phyloP scores from a whole-genome alignment of 768 basidiomycete genomes.

The Leucogyrophana mollusca region DNA sequence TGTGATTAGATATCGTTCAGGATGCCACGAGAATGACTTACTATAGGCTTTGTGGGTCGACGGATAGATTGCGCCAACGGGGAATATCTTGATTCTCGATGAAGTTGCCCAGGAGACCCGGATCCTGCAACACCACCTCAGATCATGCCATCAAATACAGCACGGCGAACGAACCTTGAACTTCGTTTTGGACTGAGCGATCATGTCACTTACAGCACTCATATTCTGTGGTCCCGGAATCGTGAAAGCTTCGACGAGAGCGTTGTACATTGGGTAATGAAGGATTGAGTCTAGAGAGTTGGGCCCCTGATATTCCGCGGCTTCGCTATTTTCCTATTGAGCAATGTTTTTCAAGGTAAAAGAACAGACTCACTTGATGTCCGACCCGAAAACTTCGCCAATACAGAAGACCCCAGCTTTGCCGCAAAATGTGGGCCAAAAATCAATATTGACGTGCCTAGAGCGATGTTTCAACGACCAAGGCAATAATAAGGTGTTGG shows the following conservation, averaged over 20 bases:
- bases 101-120: slow-evolving; percentile 63
- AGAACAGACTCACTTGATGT: slow-evolving; percentile 43
- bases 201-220: slow-evolving; percentile 49
- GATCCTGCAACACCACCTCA: slow-evolving; percentile 17
- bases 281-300: slow-evolving; percentile 65
- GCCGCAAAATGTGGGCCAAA: slow-evolving; percentile 74
- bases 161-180: slow-evolving; percentile 39
- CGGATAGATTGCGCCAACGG: slow-evolving; percentile 69
- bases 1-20: slow-evolving; percentile 4
- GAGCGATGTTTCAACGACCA: too few relatives aligned
- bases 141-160: too few relatives aligned
- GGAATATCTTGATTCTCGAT: slow-evolving; percentile 78
- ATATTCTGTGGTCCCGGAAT: slow-evolving; percentile 70
- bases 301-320: slow-evolving; percentile 61
- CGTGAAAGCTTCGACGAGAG: slow-evolving; percentile 61
- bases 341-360: slow-evolving; percentile 4
- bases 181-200: slow-evolving; percentile 51
- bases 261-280: slow-evolving; percentile 69
- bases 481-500: slow-evolving; percentile 1
- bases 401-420: slow-evolving; percentile 85
- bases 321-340: slow-evolving; percentile 38
- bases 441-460: slow-evolving; percentile 67
- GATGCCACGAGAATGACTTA: slow-evolving; percentile 27
- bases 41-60: slow-evolving; percentile 73
- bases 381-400: slow-evolving; percentile 69